Evolutionary conservation across 2,329 filamentous ascomycete genomes (phyloP).

Genomic region (Trichoderma harzianum): DNA sequence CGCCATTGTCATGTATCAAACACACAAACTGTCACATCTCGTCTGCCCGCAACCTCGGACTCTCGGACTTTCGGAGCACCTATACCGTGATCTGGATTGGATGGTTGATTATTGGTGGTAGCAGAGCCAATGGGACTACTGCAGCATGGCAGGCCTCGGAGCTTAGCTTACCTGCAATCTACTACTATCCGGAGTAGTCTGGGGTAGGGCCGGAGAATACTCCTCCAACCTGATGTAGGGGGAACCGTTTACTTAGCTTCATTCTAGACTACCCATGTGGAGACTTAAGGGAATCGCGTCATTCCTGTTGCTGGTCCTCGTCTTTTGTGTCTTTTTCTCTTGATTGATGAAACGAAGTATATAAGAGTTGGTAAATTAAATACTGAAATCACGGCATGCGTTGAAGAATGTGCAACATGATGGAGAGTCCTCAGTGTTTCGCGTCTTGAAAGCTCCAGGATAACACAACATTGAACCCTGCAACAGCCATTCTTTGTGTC

Average conservation of each 20-base stretch:
- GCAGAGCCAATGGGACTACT: background rate
- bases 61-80: background rate
- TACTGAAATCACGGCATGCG: background rate
- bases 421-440: background rate
- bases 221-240: background rate
- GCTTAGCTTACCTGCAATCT: background rate
- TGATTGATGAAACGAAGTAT: too few relatives aligned
- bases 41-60: background rate
- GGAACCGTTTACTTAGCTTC: background rate
- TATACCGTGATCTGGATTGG: background rate
- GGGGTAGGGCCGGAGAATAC: background rate
- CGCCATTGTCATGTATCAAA: background rate
- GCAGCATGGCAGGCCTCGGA: background rate
- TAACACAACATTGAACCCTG: background rate
- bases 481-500: background rate
- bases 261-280: background rate
- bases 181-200: background rate
- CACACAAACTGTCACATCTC: background rate
- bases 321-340: background rate
- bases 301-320: background rate
- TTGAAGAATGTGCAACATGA: background rate
- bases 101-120: background rate
- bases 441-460: background rate
- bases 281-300: background rate
- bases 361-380: background rate